Evolutionary conservation across 768 basidiomycete genomes (phyloP).

Genomic region (Trametes gibbosa): DNA sequence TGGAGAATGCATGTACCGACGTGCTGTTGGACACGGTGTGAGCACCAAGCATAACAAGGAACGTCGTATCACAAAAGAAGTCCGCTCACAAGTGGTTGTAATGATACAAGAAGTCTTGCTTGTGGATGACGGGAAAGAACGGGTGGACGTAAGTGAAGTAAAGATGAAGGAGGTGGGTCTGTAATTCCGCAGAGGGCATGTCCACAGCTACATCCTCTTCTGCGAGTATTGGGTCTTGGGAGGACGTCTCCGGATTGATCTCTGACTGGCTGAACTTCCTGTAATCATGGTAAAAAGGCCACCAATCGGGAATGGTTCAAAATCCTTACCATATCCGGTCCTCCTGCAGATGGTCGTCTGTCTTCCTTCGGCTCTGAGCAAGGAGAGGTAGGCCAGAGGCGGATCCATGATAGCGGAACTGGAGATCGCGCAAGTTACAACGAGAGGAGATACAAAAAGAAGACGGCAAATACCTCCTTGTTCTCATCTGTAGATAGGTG

Average conservation of each 20-base stretch:
- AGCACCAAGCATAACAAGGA: too few relatives aligned
- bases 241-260: conserved; percentile 2
- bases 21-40: too few relatives aligned
- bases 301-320: too few relatives aligned
- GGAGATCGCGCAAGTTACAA: conserved; percentile 5
- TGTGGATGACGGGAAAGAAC: conserved; percentile 78
- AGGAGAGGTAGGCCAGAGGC: conserved; percentile 74
- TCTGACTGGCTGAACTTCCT: conserved; percentile 22
- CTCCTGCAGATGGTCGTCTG: conserved; percentile 66
- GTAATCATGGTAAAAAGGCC: not conserved
- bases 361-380: conserved; percentile 61
- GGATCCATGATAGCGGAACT: conserved; percentile 85
- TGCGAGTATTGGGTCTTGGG: not conserved
- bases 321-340: conserved; percentile 25
- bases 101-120: conserved; percentile 62
- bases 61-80: not conserved
- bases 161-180: conserved; percentile 66
- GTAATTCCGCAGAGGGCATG: conserved; percentile 60
- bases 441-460: conserved; percentile 7
- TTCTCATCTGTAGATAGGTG: conserved; percentile 75
- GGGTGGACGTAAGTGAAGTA: conserved; percentile 88
- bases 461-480: conserved; percentile 49
- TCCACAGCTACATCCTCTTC: conserved; percentile 15
- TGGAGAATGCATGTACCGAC: not conserved
- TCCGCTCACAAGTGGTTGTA: conserved; percentile 31